A percentile compares a stretch with the other conserved stretches of the same genome.
phyloP scores from a whole-genome alignment of 2,329 filamentous ascomycete species.

The Aspergillus floridensis region DNA sequence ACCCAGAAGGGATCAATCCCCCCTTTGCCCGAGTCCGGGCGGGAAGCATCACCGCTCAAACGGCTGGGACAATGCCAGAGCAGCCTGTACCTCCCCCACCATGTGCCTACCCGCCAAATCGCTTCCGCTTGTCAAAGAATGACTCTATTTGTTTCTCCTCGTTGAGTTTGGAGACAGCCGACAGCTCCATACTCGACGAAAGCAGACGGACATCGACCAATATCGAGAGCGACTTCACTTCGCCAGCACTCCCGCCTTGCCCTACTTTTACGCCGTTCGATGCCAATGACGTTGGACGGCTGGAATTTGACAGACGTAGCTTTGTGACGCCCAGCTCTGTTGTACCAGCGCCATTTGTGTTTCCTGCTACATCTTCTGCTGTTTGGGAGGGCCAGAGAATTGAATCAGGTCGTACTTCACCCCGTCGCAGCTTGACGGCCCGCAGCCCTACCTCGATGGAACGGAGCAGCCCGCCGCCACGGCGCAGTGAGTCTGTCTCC shows the following conservation, averaged over 20 bases:
- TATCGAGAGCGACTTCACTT: slow-evolving; percentile 28
- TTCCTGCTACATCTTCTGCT: slow-evolving; percentile 27
- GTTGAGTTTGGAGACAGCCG: slow-evolving; percentile 38
- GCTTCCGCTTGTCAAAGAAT: slow-evolving; percentile 34
- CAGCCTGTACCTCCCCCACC: slow-evolving; percentile 39
- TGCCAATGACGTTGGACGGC: slow-evolving; percentile 37
- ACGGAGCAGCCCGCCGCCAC: slow-evolving; percentile 24
- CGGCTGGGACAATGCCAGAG: slow-evolving; percentile 33
- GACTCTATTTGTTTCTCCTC: slow-evolving; percentile 38
- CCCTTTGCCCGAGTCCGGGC: slow-evolving; percentile 26
- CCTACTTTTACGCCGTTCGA: slow-evolving; percentile 38
- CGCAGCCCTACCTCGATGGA: slow-evolving; percentile 29
- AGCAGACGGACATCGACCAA: slow-evolving; percentile 27
- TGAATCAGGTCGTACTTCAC: slow-evolving; percentile 24
- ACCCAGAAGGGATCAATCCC: slow-evolving; percentile 23
- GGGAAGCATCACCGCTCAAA: slow-evolving; percentile 35
- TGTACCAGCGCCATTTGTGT: slow-evolving; percentile 26
- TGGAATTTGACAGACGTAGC: slow-evolving; percentile 29
- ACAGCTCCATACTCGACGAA: slow-evolving; percentile 40
- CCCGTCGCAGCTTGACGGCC: slow-evolving; percentile 37
- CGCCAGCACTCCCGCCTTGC: slow-evolving; percentile 33
- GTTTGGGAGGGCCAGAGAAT: slow-evolving; percentile 21
- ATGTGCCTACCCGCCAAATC: slow-evolving; percentile 28
- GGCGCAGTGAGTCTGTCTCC: slow-evolving; percentile 33
- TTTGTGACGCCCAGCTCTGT: slow-evolving; percentile 25